Conservation (phyloP, 345 rosid species). For the Heritiera fomes region DNA sequence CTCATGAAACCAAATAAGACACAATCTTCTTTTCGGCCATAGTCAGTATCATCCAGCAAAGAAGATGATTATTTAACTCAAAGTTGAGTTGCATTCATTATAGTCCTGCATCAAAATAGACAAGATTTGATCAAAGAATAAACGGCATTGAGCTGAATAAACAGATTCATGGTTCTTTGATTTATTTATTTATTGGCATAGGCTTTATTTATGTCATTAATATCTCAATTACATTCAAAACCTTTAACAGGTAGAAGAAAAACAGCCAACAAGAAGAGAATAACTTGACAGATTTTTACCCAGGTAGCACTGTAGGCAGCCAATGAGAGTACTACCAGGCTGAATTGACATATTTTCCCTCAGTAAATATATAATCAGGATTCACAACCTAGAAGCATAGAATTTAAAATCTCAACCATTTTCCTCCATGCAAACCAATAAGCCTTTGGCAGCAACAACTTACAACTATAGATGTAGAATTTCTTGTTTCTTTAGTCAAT, state of each 20-base stretch:
- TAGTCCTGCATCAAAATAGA: background rate
- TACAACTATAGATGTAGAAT: background rate
- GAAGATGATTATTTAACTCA: background rate
- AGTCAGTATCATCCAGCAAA: background rate
- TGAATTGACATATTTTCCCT: background rate
- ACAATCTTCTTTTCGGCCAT: background rate
- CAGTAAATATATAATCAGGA: background rate
- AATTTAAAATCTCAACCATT: background rate
- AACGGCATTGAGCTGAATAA: background rate
- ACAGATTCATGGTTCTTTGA: background rate
- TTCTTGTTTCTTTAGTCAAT: background rate
- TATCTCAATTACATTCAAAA: background rate
- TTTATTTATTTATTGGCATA: background rate
- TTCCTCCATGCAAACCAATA: background rate
- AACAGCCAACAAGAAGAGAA: background rate
- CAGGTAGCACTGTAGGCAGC: background rate
- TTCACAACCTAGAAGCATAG: background rate
- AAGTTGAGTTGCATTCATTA: background rate
- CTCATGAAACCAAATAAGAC: background rate
- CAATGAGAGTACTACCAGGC: background rate
- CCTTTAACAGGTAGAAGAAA: background rate
- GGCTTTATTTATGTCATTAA: background rate
- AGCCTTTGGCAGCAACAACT: background rate
- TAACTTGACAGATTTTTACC: background rate
- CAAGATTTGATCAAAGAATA: background rate